Conservation (phyloP, 257 asterid genomes). For the Gentiana straminea region DNA sequence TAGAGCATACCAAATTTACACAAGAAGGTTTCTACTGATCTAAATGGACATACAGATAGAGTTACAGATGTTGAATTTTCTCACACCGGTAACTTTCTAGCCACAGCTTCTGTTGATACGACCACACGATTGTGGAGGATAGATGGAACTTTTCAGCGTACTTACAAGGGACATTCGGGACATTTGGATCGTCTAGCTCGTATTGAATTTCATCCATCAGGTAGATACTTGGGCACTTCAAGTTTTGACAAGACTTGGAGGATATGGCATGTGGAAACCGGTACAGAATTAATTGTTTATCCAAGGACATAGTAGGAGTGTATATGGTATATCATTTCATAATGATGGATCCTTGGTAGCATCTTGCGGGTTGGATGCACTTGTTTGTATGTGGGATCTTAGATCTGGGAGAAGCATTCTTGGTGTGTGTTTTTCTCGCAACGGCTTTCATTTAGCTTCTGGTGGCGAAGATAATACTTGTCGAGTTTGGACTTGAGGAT, state of each 20-base stretch:
- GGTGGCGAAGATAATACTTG: too few relatives aligned
- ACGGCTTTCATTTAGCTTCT: too few relatives aligned
- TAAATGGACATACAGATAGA: slow-evolving; percentile 88
- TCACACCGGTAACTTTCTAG: slow-evolving; percentile 48
- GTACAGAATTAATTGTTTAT: slow-evolving; percentile 88
- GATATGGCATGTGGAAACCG: slow-evolving; percentile 92
- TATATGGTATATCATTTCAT: too few relatives aligned
- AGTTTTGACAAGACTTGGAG: slow-evolving; percentile 96
- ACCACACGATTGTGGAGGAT: slow-evolving; percentile 70
- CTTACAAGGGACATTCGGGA: slow-evolving; percentile 76
- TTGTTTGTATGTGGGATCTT: too few relatives aligned
- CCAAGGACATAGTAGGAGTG: slow-evolving; percentile 99
- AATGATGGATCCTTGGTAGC: too few relatives aligned
- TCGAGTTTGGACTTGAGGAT: slow-evolving; percentile 84
- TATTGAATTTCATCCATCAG: too few relatives aligned
- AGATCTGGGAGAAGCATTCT: slow-evolving; percentile 92
- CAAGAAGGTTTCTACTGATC: slow-evolving; percentile 49
- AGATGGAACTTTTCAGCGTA: slow-evolving; percentile 53
- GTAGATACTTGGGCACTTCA: slow-evolving; percentile 87
- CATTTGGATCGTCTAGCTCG: slow-evolving; percentile 97
- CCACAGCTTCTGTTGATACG: too few relatives aligned
- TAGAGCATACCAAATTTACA: slow-evolving; percentile 84
- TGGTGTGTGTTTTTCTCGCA: slow-evolving; percentile 77
- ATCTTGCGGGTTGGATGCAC: too few relatives aligned
- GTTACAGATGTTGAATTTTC: too few relatives aligned